Evolutionary conservation across 2,329 filamentous ascomycete genomes (phyloP), one percentile per base, ranked within the genome.

Genomic region (Ophiocordyceps polyrhachis-furcata): DNA sequence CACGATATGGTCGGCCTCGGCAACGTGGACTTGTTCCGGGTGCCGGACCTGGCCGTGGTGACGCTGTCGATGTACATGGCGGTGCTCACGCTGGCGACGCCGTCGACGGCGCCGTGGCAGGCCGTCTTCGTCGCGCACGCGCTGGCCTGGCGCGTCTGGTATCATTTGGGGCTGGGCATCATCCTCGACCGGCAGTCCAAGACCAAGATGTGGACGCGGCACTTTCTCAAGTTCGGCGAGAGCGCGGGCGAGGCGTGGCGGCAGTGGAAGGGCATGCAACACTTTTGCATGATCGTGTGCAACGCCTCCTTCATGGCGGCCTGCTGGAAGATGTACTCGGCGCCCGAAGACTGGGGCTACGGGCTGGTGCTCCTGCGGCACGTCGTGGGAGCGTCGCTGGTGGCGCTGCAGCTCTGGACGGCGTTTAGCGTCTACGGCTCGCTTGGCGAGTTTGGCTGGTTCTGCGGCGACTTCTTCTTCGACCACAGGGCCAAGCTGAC

Each of bases 401-500:
- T 96, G 47, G 79, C 82, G 12, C 71, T 98, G 43, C 91, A 98
- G 56, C 63, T 93, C 17, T 98, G 91, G 91, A 94, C 88, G 1
- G 81, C 86, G 2, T 70, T 83, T 51, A 95, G 87, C 60, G 88
- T 96, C 52, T 93, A 96, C 60, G 87, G 95, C 43, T 93, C 86
- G 2, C 76, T 98, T 0, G 91, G 91, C 46, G 91, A 98, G 57
- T 98, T 96, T 56, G 91, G 91, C 54, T 98, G 89, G 89, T 96
- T 96, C 69, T 96, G 88, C 57, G 91, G 91, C 17, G 91, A 98
- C 59, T 98, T 96, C 68, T 96, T 98, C 70, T 95, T 91, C 58
- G 86, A 95, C 49, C 81, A 85, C 41, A 76, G 80, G 12, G 81
- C 81, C 13, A 93, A 91, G 63, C 71, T 96, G 49, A 96, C 85